Conservation (phyloP, 371 early-diverging fungal species). For the Rhizopus delemar region DNA sequence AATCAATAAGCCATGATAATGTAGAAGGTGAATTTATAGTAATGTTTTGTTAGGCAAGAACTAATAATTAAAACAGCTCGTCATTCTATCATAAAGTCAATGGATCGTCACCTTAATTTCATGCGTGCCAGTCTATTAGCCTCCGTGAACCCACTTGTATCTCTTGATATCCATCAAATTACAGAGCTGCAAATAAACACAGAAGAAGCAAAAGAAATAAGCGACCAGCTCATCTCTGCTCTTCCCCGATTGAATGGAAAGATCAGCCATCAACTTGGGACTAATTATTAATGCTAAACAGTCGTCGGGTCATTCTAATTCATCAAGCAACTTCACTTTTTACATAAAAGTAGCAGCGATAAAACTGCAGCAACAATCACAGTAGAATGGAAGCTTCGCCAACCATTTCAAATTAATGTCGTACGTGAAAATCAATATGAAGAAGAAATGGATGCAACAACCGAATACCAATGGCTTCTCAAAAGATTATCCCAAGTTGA, state of each 20-base stretch:
- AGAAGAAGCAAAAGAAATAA: slow-evolving; percentile 1
- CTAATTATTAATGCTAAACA: slow-evolving; percentile 33
- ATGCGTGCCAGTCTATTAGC: slow-evolving; percentile 36
- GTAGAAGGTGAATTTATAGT: slow-evolving; percentile 18
- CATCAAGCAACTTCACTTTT: slow-evolving; percentile 22
- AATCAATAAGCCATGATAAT: slow-evolving; percentile 28
- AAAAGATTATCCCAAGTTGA: slow-evolving; percentile 20
- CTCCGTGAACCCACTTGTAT: slow-evolving; percentile 34
- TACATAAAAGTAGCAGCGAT: background rate
- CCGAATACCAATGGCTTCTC: slow-evolving; percentile 23
- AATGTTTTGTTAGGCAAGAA: background rate
- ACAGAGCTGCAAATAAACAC: slow-evolving; percentile 9
- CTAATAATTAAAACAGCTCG: slow-evolving; percentile 9
- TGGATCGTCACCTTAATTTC: slow-evolving; percentile 32
- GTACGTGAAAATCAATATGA: slow-evolving; percentile 11
- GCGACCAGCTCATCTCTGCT: background rate
- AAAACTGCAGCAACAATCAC: slow-evolving; percentile 14
- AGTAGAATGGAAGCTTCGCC: slow-evolving; percentile 33
- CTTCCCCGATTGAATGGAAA: slow-evolving; percentile 25
- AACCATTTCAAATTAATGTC: slow-evolving; percentile 33
- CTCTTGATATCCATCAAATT: slow-evolving; percentile 25
- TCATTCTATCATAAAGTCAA: slow-evolving; percentile 21
- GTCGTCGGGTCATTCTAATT: slow-evolving; percentile 27
- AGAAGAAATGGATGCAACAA: slow-evolving; percentile 7
- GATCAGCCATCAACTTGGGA: slow-evolving; percentile 38